Conservation (phyloP, 495 filamentous ascomycete species). For the Acidiella bohemica region DNA sequence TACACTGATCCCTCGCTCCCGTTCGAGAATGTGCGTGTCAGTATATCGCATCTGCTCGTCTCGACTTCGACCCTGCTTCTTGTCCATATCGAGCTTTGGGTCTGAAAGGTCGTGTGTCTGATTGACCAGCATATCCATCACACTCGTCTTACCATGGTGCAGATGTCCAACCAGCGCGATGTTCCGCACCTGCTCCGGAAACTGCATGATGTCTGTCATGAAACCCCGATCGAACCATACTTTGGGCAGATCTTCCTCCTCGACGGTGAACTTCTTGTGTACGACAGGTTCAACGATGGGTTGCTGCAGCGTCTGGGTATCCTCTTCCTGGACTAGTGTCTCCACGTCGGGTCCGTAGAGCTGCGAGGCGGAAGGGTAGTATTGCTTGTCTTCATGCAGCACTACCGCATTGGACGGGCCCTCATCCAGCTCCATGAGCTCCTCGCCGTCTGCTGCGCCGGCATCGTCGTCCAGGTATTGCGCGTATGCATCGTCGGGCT, state of each 20-base stretch:
- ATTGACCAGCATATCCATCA: slow-evolving; percentile 95
- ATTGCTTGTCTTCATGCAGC: slow-evolving; percentile 97
- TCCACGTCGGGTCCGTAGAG: slow-evolving; percentile 91
- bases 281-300: slow-evolving; percentile 89
- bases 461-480: slow-evolving; percentile 54
- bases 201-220: slow-evolving; percentile 94
- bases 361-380: slow-evolving; percentile 91
- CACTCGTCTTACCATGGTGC: slow-evolving; percentile 93
- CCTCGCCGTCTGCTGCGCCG: slow-evolving; percentile 41
- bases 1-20: slow-evolving; percentile 81
- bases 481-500: slow-evolving; percentile 52
- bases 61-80: slow-evolving; percentile 61
- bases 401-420: slow-evolving; percentile 95
- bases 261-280: slow-evolving; percentile 87
- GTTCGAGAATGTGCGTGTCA: slow-evolving; percentile 76
- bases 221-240: slow-evolving; percentile 79
- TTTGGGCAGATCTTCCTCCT: slow-evolving; percentile 80
- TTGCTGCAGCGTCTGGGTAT: slow-evolving; percentile 80
- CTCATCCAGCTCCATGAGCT: slow-evolving; percentile 88
- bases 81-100: slow-evolving; percentile 42
- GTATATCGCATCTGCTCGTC: slow-evolving; percentile 93
- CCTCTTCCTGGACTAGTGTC: slow-evolving; percentile 91
- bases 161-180: slow-evolving; percentile 83
- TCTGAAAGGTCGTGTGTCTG: slow-evolving; percentile 73
- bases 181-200: slow-evolving; percentile 85